A percentile compares a stretch with the other conserved stretches of the same genome.
Evolutionary conservation across 495 filamentous ascomycete genomes (phyloP).

Genomic region (Daldinia grandis): DNA sequence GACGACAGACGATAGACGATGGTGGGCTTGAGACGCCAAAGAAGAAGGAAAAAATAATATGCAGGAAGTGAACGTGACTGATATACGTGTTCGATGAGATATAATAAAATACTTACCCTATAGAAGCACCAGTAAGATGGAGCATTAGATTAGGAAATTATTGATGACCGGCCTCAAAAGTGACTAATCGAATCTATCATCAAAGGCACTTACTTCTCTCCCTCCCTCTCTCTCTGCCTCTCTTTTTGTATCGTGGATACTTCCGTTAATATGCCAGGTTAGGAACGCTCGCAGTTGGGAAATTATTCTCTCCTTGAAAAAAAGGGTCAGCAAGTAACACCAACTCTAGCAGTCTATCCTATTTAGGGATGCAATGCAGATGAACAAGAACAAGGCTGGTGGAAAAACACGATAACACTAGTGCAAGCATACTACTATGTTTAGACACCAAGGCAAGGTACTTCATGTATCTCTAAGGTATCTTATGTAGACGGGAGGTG

Average conservation of each 20-base stretch:
- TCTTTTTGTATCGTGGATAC: background rate
- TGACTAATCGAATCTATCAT: conserved; percentile 42
- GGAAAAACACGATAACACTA: background rate
- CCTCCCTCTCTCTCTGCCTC: conserved; percentile 1
- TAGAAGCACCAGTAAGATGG: conserved; percentile 42
- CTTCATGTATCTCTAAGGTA: background rate
- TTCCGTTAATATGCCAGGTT: background rate
- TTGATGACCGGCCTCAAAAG: conserved; percentile 40
- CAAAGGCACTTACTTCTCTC: conserved; percentile 12
- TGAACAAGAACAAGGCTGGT: background rate
- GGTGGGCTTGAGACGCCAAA: conserved; percentile 26
- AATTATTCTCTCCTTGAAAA: background rate
- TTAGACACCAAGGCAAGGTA: conserved; percentile 13
- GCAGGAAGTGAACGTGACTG: conserved; percentile 35
- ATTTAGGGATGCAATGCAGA: background rate
- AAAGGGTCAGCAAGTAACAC: conserved; percentile 3
- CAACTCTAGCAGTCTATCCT: background rate
- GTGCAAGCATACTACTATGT: conserved; percentile 16
- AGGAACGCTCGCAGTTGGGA: background rate
- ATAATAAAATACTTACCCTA: conserved; percentile 43
- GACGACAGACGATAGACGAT: background rate
- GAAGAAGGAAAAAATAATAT: conserved; percentile 20
- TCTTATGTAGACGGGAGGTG: background rate
- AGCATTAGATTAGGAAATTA: conserved; percentile 38
- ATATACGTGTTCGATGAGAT: conserved; percentile 44